Evolutionary conservation across 2,329 filamentous ascomycete species (phyloP).

Genomic region (Cytospora paraplurivora): DNA sequence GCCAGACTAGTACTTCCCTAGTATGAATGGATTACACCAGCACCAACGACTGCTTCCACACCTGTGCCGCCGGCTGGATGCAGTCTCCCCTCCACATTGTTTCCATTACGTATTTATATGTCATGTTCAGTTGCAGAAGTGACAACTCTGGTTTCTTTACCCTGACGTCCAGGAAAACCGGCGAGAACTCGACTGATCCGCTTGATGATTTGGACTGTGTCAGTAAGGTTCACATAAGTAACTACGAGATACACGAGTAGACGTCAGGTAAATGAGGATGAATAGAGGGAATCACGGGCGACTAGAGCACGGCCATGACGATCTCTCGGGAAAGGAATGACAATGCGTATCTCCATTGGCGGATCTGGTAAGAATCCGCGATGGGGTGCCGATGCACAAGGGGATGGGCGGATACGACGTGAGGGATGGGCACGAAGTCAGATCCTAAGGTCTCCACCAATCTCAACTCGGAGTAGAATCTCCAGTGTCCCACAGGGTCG

Average conservation of each 20-base stretch:
- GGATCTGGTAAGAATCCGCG: background rate
- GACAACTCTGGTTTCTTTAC: background rate
- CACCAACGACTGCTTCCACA: background rate
- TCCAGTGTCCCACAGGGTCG: constrained; percentile 6
- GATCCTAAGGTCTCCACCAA: background rate
- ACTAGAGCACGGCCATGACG: background rate
- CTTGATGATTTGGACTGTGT: background rate
- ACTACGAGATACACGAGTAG: background rate
- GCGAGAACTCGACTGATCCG: background rate
- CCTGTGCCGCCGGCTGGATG: constrained; percentile 4
- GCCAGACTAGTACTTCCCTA: constrained; percentile 15
- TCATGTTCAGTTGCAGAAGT: background rate
- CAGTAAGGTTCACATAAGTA: background rate
- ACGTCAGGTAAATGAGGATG: background rate
- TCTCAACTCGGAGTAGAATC: background rate
- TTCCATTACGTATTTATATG: background rate
- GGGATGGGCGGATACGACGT: background rate
- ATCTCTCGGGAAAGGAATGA: background rate
- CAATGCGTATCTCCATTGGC: background rate
- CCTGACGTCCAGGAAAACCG: background rate
- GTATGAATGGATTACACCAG: background rate
- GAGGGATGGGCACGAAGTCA: background rate
- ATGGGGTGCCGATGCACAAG: background rate
- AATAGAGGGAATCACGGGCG: background rate
- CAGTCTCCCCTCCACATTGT: constrained; percentile 2